phyloP scores from a whole-genome alignment of 805 yeast species.

The Kuraishia ogatae region DNA sequence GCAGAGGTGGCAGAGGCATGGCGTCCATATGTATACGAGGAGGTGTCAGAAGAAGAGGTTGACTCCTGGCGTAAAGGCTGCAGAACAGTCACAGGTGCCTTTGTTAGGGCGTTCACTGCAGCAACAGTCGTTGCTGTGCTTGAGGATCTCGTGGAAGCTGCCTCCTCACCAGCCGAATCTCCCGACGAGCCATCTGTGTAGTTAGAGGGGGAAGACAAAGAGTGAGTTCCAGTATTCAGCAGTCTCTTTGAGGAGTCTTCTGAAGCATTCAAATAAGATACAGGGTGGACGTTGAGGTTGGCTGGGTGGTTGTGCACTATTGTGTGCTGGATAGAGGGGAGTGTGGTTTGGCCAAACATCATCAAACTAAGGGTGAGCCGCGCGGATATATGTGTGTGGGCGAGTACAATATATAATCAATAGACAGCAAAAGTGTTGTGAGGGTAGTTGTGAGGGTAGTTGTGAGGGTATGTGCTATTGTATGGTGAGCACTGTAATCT shows the following conservation, averaged over 20 bases:
- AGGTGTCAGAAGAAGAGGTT: not conserved
- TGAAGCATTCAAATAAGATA: conserved; percentile 19
- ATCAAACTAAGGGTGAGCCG: too few relatives aligned
- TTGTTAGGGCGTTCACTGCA: not conserved
- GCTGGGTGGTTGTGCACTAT: not conserved
- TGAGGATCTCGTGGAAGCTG: not conserved
- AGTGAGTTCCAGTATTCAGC: not conserved
- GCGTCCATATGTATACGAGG: conserved; percentile 4
- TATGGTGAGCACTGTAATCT: too few relatives aligned
- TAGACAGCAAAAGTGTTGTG: too few relatives aligned
- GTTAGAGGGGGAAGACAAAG: conserved; percentile 3
- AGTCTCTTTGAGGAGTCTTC: not conserved
- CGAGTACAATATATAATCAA: too few relatives aligned
- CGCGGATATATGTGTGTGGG: too few relatives aligned
- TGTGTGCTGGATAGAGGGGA: not conserved
- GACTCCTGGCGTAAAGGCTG: conserved; percentile 1
- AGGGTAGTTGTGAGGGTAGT: too few relatives aligned
- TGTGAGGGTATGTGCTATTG: too few relatives aligned
- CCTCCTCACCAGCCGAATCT: conserved; percentile 4
- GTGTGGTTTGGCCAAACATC: conserved; percentile 1
- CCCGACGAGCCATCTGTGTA: conserved; percentile 6
- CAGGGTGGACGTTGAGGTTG: conserved; percentile 17
- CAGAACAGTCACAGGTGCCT: not conserved
- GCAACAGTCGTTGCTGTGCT: not conserved
- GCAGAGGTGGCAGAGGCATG: conserved; percentile 4